A percentile compares a stretch with the other conserved stretches of the same genome.
Conservation (phyloP, 2,329 filamentous ascomycete genomes). For the Paracoccidioides lutzii region DNA sequence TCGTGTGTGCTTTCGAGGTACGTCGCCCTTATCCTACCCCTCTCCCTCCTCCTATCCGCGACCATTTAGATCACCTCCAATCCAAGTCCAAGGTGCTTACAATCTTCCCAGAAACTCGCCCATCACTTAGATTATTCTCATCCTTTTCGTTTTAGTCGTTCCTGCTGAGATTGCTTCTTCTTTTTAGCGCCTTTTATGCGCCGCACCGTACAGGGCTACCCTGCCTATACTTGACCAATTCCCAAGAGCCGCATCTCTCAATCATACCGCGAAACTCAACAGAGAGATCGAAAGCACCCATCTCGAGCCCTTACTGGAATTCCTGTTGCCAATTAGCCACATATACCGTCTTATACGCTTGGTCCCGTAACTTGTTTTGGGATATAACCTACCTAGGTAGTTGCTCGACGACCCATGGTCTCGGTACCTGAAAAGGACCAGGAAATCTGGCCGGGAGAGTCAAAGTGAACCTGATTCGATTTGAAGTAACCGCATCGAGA, state of each 20-base stretch:
- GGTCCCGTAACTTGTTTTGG: not conserved
- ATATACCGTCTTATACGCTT: no score
- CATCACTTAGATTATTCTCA: not conserved
- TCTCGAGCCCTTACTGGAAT: not conserved
- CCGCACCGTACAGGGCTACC: no score
- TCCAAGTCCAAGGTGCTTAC: not conserved
- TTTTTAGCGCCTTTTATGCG: not conserved
- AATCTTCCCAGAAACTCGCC: not conserved
- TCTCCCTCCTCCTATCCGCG: not conserved
- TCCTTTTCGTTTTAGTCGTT: not conserved
- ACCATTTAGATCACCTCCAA: not conserved
- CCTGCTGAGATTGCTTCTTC: not conserved
- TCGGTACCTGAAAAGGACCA: constrained; percentile 9
- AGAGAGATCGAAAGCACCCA: not conserved
- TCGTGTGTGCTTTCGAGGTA: not conserved
- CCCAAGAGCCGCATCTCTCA: not conserved
- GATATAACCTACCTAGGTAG: not conserved
- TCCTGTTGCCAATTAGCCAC: not conserved
- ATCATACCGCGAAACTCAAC: not conserved
- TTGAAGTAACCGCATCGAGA: not conserved
- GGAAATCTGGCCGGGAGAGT: constrained; percentile 9
- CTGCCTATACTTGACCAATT: no score
- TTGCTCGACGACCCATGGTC: constrained; percentile 8
- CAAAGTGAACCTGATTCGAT: not conserved
- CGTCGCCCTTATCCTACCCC: not conserved